phyloP scores from a whole-genome alignment of 2,329 filamentous ascomycete species.

The Cordyceps pruinosa region DNA sequence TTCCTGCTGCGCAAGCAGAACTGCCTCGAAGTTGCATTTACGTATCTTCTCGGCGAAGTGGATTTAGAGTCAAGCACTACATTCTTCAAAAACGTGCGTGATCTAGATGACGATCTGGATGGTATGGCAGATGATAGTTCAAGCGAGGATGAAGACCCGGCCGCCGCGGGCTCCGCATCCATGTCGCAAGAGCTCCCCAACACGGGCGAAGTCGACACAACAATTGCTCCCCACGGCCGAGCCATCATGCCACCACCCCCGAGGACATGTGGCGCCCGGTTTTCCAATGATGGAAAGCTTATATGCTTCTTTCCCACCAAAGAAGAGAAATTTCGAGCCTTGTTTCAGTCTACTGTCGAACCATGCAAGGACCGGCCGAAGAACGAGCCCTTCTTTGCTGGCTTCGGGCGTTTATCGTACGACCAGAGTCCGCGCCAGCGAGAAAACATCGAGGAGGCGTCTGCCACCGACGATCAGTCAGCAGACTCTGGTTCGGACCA shows the following conservation, averaged over 20 bases:
- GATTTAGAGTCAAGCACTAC: conserved; percentile 54
- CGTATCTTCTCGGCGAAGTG: conserved; percentile 57
- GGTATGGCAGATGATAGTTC: conserved; percentile 68
- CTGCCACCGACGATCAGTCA: conserved; percentile 44
- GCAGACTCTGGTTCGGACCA: conserved; percentile 37
- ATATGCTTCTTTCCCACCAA: conserved; percentile 65
- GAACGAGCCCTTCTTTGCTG: conserved; percentile 50
- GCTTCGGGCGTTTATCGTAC: conserved; percentile 48
- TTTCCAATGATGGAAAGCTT: conserved; percentile 55
- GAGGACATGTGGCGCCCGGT: conserved; percentile 53
- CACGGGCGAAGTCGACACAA: conserved; percentile 46
- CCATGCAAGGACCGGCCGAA: conserved; percentile 41
- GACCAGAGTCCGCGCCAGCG: conserved; percentile 43
- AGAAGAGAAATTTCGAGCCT: conserved; percentile 49
- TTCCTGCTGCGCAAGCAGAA: conserved; percentile 53
- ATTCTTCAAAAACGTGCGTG: conserved; percentile 57
- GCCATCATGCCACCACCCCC: conserved; percentile 50
- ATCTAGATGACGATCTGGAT: conserved; percentile 51
- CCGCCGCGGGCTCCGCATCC: conserved; percentile 45
- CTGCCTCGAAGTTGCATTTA: conserved; percentile 55
- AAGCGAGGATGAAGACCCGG: conserved; percentile 61
- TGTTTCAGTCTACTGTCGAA: conserved; percentile 42
- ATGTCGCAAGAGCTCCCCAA: conserved; percentile 57
- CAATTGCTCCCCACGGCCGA: conserved; percentile 44
- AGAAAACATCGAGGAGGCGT: conserved; percentile 42